Percentiles rank a stretch among this genome's conserved stretches.
Evolutionary conservation across 1,284 basidiomycete genomes (phyloP).

Genomic region (Stereum hirsutum): DNA sequence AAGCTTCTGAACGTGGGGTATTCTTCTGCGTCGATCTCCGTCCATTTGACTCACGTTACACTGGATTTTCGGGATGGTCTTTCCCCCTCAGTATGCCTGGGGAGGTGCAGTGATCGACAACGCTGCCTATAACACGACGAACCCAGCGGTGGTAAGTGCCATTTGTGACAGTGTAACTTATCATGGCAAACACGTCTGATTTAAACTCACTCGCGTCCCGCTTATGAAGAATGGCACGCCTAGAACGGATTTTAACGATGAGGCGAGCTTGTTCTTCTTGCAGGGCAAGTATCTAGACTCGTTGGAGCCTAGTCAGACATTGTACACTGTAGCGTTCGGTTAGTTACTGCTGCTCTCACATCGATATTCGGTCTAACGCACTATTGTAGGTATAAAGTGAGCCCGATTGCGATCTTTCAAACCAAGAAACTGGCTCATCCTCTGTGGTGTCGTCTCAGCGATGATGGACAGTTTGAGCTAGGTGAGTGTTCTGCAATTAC

Average conservation of each 20-base stretch:
- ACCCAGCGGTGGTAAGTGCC: not conserved
- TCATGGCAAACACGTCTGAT: not conserved
- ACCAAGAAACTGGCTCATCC: too few species aligned
- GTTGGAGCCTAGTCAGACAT: not conserved
- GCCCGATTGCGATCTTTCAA: too few species aligned
- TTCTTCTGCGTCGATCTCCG: not conserved
- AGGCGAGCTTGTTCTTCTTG: not conserved
- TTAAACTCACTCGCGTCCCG: not conserved
- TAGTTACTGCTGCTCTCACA: too few species aligned
- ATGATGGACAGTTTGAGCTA: slow-evolving; percentile 1
- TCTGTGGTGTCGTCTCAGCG: too few species aligned
- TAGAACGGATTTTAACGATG: not conserved
- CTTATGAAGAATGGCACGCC: not conserved
- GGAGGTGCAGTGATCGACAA: not conserved
- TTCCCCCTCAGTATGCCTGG: not conserved
- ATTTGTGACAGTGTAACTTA: not conserved
- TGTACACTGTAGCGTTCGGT: not conserved
- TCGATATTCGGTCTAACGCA: too few species aligned
- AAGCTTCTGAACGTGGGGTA: not conserved
- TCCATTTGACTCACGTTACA: not conserved
- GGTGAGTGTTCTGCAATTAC: not conserved
- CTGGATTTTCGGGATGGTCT: not conserved
- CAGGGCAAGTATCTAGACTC: not conserved
- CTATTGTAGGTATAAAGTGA: too few species aligned
- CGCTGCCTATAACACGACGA: not conserved